These are phyloP conservation scores for Hygrophila difformis DNA, from an alignment of 257 asterid species.

Conservation along the genomic window DNA sequence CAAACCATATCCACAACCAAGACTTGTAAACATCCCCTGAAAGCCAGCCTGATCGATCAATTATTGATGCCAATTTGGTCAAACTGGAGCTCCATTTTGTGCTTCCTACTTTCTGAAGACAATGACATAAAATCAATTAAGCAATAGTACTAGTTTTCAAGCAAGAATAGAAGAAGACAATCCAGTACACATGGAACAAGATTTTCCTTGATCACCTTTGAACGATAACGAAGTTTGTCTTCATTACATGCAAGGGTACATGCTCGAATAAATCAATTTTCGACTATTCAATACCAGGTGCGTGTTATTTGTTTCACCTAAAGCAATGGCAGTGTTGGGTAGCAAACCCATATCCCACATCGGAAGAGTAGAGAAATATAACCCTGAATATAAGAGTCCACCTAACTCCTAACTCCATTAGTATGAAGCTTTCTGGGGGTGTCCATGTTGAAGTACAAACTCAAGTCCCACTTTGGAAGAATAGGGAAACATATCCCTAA, in stretches of 20 bases:
- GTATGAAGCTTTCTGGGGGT: too few species aligned
- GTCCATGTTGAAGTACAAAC: too few species aligned
- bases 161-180: background rate
- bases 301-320: too few species aligned
- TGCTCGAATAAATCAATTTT: too few species aligned
- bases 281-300: too few species aligned
- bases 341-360: too few species aligned
- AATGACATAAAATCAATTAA: conserved; percentile 4
- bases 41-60: conserved; percentile 17
- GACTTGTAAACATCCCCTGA: conserved; percentile 15
- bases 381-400: too few species aligned
- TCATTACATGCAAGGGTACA: conserved; percentile 56
- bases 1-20: background rate
- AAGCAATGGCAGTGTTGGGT: conserved; percentile 14
- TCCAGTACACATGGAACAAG: background rate
- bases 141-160: background rate
- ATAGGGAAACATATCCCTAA: too few species aligned
- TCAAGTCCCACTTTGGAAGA: too few species aligned
- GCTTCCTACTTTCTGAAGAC: conserved; percentile 13
- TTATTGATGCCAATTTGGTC: conserved; percentile 22
- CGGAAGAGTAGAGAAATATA: too few species aligned
- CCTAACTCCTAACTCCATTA: too few species aligned
- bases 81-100: conserved; percentile 15
- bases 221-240: conserved; percentile 53
- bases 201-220: conserved; percentile 32